Base-by-base conservation (phyloP, 441 rosid genomes). In the Syzygium malaccense region DNA sequence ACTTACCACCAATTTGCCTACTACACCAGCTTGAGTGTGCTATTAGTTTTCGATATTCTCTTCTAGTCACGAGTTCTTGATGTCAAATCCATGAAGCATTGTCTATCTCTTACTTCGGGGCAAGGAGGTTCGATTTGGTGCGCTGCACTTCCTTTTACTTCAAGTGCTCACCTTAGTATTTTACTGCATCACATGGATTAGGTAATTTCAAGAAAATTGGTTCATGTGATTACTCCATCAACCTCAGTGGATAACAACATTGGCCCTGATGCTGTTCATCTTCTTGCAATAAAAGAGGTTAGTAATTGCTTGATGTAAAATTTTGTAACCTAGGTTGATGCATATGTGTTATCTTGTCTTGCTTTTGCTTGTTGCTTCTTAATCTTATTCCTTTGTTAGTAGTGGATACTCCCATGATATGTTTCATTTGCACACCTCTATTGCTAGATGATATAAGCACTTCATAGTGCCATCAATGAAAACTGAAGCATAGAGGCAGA, bases 261-360 rank as follows among this genome's bases (percentile, higher is more conserved):
- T 88, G 98, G 99, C 86, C 96, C 96, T 89, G 96, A 97, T 93
- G 97, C 98, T 66, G 96, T 96, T 93, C 98, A 98, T 94, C 96
- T 98, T 93, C 98, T 98, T 92, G 97, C 96, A 68, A 93, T 98
- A 89, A 98, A 95, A 75, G 83, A 75, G 83, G 83, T 75, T 23
- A 41, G 51, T 75, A 37, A 75, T 75, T 37, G 83, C 17, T 23
- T 37, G 83, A 71, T 7, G 9, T 71, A 37, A 71, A 71, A 20
- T 11, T 37, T 68, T 23, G 23, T 23, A 71, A 71, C 51, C n/a
- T 37, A 20, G 49, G 51, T 71, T 71, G 51, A 71, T 37, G 51
- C 41, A 14, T 71, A 12, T 37, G 48, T 37, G 51, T 71, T 71
- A 11, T 68, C 26, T 68, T 3, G 5, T 71, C 49, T 68, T 71